Evolutionary conservation across 1,284 basidiomycete genomes (phyloP), one percentile per base, ranked within the genome.

Genomic region (Rhodotorula glutinis): DNA sequence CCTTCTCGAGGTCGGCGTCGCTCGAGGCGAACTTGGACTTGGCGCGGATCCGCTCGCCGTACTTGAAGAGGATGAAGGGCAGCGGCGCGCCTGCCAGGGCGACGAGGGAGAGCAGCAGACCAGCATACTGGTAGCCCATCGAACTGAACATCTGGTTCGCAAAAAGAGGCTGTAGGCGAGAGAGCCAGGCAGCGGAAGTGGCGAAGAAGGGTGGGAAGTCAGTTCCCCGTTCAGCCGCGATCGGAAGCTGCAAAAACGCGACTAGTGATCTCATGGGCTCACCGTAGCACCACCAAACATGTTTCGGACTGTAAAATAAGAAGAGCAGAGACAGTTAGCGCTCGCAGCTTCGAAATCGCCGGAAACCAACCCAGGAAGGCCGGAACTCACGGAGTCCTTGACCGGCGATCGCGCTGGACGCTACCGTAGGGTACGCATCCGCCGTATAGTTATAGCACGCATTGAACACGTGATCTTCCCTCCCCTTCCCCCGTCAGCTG

Each of bases 51-150:
- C 52, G 52, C 27, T 62, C 66, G 56, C 66, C 66, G 53, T 63
- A 60, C 49, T 60, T 61, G 62, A 67, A 67, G 30, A 73, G 60
- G 41, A 73, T 27, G 63, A 60, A 63, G 10, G 64, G 59, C 7
- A 60, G 58, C 16, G 65, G 61, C 9, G 63, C 33, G 23, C 60
- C 56, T 51, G 66, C 57, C 21, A 49, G 54, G 9, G 66, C 62
- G 46, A 68, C 59, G 29, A 69, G 62, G 4, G 67, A 54, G 13
- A 70, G 62, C 3, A 70, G 64, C 23, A 75, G 70, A 13, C 67
- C 70, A 38, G 68, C 73, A 65, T 70, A 76, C 53, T 73, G 69
- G 63, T 73, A 70, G 17, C 73, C 72, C 41, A 66, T 64, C n/a
- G 62, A 55, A 40, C 47, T 60, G 54, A 65, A 57, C 63, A 65